phyloP scores from a whole-genome alignment of 2,329 filamentous ascomycete genomes.

The Calonectria leucothoes region DNA sequence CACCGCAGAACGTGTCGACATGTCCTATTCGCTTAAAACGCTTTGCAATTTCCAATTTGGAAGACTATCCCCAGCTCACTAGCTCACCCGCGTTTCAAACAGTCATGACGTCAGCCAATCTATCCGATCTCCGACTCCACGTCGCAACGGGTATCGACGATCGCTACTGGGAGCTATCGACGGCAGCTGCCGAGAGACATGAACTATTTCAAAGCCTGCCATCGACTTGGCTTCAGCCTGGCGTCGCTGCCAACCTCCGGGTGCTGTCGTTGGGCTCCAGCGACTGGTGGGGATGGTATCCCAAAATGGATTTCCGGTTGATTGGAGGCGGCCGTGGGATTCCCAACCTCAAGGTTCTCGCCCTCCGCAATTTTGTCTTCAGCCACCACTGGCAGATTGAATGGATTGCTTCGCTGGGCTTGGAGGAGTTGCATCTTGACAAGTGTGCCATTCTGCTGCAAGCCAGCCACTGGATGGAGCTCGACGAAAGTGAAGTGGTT shows the following conservation, averaged over 20 bases:
- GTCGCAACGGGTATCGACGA: background rate
- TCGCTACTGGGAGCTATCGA: background rate
- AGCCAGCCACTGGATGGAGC: background rate
- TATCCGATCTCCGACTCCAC: background rate
- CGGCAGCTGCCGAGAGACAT: background rate
- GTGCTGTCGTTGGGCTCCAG: background rate
- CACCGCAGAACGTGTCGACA: background rate
- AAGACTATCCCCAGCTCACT: background rate
- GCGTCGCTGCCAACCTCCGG: background rate
- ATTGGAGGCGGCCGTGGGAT: background rate
- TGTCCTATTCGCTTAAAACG: background rate
- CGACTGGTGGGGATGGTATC: conserved; percentile 5
- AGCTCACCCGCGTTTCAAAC: background rate
- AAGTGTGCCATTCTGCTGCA: background rate
- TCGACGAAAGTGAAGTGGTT: background rate
- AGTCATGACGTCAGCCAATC: background rate
- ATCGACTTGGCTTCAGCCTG: background rate
- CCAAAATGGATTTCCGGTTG: background rate
- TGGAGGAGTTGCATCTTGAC: background rate
- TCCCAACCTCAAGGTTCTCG: background rate
- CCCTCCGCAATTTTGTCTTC: background rate
- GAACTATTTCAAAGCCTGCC: background rate
- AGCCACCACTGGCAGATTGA: background rate
- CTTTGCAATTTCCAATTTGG: background rate
- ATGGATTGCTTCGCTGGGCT: background rate